Evolutionary conservation across 2,329 filamentous ascomycete species (phyloP).

Genomic region (Onygena corvina): DNA sequence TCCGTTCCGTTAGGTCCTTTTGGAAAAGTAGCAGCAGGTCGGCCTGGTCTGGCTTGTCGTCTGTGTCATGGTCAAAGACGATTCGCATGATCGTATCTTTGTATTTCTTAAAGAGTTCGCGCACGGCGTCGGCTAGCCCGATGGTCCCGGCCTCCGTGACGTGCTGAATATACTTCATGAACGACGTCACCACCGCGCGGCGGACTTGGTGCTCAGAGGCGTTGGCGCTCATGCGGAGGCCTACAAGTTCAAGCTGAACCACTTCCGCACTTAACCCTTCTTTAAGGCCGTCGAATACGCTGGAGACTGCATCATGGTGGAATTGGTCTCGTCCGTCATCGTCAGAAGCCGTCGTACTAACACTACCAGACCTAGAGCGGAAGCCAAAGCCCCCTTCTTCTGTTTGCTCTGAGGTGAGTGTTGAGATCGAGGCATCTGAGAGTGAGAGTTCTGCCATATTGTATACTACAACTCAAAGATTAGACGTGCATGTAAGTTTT

Average conservation of each 20-base stretch:
- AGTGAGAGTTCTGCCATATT: constrained; percentile 37
- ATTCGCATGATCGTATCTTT: constrained; percentile 49
- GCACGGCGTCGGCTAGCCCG: constrained; percentile 53
- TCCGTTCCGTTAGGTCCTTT: constrained; percentile 57
- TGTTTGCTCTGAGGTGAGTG: constrained; percentile 45
- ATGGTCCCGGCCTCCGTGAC: constrained; percentile 48
- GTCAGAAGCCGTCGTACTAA: constrained; percentile 60
- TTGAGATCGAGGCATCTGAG: constrained; percentile 49
- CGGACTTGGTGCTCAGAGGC: constrained; percentile 83
- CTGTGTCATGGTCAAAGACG: constrained; percentile 45
- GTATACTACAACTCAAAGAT: constrained; percentile 33
- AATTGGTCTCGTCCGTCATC: constrained; percentile 53
- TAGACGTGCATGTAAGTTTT: neutral
- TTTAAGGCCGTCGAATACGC: constrained; percentile 73
- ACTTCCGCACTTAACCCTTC: constrained; percentile 62
- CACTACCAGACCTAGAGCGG: constrained; percentile 55
- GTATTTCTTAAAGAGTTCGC: constrained; percentile 51
- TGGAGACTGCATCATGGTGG: constrained; percentile 74
- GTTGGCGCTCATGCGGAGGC: constrained; percentile 79
- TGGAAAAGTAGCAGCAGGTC: constrained; percentile 77
- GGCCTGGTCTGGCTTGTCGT: constrained; percentile 56
- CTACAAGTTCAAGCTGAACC: constrained; percentile 86
- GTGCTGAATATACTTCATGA: constrained; percentile 68
- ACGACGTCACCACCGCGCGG: constrained; percentile 70
- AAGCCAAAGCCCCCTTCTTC: constrained; percentile 27